Conservation (phyloP, 371 early-diverging fungal genomes). For the Apophysomyces elegans region DNA sequence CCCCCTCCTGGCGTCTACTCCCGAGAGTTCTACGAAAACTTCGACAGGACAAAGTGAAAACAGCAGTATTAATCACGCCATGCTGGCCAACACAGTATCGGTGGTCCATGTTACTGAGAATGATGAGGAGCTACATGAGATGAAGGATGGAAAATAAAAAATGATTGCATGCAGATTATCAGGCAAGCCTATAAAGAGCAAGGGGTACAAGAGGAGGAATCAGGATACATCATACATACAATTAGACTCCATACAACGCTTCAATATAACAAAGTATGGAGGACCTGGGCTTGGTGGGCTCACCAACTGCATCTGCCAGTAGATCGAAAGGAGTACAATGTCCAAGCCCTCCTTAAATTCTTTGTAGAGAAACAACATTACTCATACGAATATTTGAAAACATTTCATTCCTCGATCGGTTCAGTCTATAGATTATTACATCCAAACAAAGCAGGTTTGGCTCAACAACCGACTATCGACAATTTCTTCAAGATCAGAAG, state of each 20-base stretch:
- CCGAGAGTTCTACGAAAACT: slow-evolving; percentile 27
- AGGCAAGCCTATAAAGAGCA: neutral
- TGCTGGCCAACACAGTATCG: slow-evolving; percentile 30
- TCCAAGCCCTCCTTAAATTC: neutral
- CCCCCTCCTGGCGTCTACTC: slow-evolving; percentile 34
- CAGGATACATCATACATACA: neutral
- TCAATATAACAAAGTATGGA: slow-evolving; percentile 21
- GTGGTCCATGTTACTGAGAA: slow-evolving; percentile 20
- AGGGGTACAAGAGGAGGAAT: slow-evolving; percentile 13
- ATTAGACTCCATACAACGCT: slow-evolving; percentile 5
- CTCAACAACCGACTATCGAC: neutral
- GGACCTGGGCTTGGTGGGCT: slow-evolving; percentile 9
- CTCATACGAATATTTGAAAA: neutral
- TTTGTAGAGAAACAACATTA: neutral
- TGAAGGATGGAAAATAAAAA: neutral
- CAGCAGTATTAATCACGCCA: slow-evolving; percentile 29
- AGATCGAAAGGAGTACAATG: neutral
- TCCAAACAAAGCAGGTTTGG: neutral
- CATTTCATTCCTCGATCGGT: neutral
- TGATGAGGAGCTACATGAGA: neutral
- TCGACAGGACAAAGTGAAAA: slow-evolving; percentile 11
- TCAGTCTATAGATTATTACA: neutral
- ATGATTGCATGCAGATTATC: slow-evolving; percentile 31
- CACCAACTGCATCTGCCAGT: neutral
- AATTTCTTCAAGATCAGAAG: neutral